Evolutionary conservation across 2,329 filamentous ascomycete genomes (phyloP), one percentile per base, ranked within the genome.

Genomic region (Blumeria graminis): DNA sequence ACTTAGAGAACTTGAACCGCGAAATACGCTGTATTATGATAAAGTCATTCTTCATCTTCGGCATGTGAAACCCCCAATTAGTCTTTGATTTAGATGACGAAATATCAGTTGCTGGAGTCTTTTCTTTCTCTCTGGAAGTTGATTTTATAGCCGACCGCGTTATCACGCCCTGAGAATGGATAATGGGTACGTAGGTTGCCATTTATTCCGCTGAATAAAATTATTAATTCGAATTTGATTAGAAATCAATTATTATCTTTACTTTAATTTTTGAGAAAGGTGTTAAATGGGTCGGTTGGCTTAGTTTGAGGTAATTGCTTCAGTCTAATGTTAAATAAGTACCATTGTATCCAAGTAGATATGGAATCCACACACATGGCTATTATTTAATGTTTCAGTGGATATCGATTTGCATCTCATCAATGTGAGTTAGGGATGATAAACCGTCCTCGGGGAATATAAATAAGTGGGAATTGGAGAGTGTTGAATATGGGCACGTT

Each of bases 211-310:
- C 22, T 28, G 22, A 1, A 80, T 77, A 61, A 7, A n/a, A 43
- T n/a, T n/a, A 8, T 43, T 14, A 43, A 16, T 43, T 43, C 84
- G 74, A 78, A 74, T 0, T 43, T 43, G 13, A 13, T 16, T 43
- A 43, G n/a, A 43, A 1, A 7, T 16, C 11, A n/a, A 18, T 7
- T 18, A n/a, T 43, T 16, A 3, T n/a, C 18, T n/a, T n/a, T 1
- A n/a, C 9, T 9, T 7, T 6, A 43, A 7, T 7, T 43, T 43
- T 16, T 18, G 18, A 43, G 18, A 43, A 43, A 7, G 13, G 10
- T 14, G 18, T 16, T 43, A 3, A 43, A 28, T 2, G 22, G 22
- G 4, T 28, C 4, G 22, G 4, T 28, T 28, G 22, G 22, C 22
- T 28, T 28, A 28, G 22, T 1, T 28, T 4, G 4, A 28, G 22